A percentile compares a stretch with the other conserved stretches of the same genome.
phyloP scores from a whole-genome alignment of 179 eudicot species.

The Spergularia azorica region DNA sequence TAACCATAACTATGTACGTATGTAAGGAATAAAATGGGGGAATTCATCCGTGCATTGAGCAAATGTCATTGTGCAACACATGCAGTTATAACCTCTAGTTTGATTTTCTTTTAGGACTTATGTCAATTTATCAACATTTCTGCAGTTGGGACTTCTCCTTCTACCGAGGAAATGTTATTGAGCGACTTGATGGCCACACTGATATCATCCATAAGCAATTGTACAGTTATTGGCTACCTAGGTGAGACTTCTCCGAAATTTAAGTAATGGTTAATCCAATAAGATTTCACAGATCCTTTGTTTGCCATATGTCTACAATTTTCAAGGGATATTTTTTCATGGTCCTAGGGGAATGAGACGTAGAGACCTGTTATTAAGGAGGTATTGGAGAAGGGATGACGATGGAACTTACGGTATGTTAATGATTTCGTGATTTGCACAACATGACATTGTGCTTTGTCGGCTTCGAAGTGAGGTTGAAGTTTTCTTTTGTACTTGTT shows the following conservation, averaged over 20 bases:
- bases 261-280: conserved; percentile 2
- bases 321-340: not conserved
- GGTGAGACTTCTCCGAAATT: conserved; percentile 27
- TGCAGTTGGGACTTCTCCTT: conserved; percentile 52
- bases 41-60: too few species aligned
- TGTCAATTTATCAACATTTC: conserved; percentile 6
- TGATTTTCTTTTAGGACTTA: conserved; percentile 1
- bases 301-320: not conserved
- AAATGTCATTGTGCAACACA: not conserved
- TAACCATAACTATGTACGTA: too few species aligned
- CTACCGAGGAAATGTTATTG: conserved; percentile 41
- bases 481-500: conserved; percentile 9
- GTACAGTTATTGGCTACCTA: conserved; percentile 42
- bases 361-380: conserved; percentile 45
- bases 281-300: not conserved
- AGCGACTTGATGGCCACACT: conserved; percentile 50
- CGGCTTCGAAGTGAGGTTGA: not conserved
- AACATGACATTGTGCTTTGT: not conserved
- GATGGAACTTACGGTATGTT: conserved; percentile 49
- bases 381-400: conserved; percentile 59
- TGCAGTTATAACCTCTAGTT: not conserved
- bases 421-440: not conserved
- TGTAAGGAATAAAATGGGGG: too few species aligned
- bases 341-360: conserved; percentile 44
- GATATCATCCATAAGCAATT: conserved; percentile 49